phyloP scores from a whole-genome alignment of 2,329 filamentous ascomycete species.

The Reticulascus tulasneorum region DNA sequence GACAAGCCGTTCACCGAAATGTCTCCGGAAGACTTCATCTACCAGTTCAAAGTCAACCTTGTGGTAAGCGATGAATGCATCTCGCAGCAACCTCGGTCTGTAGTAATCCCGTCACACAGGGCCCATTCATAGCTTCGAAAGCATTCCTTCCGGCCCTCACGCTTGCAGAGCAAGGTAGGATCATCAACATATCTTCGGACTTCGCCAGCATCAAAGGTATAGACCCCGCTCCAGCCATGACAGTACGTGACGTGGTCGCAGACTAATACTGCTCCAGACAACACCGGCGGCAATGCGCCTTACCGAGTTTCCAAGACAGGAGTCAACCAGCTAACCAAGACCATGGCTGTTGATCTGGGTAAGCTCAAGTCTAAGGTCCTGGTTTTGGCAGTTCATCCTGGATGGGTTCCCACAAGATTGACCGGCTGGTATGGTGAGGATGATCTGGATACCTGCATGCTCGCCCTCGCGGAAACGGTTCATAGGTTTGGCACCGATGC shows the following conservation, averaged over 20 bases:
- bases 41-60: constrained; percentile 7
- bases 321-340: constrained; percentile 15
- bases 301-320: constrained; percentile 16
- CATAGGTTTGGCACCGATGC: constrained; percentile 3
- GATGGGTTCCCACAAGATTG: constrained; percentile 15
- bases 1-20: constrained; percentile 12
- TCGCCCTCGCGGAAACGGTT: constrained; percentile 6
- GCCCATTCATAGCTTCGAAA: constrained; percentile 12
- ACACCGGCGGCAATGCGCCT: constrained; percentile 10
- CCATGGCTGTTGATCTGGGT: constrained; percentile 11
- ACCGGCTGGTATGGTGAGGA: constrained; percentile 14
- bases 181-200: constrained; percentile 17
- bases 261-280: constrained; percentile 3
- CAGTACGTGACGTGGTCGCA: background rate
- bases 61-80: constrained; percentile 7
- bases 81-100: background rate
- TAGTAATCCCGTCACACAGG: background rate
- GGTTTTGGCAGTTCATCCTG: constrained; percentile 13
- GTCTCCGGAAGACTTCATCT: constrained; percentile 2
- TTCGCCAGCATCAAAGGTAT: constrained; percentile 13
- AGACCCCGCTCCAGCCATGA: background rate
- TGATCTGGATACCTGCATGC: constrained; percentile 16
- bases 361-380: constrained; percentile 2
- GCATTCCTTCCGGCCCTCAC: constrained; percentile 12
- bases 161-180: constrained; percentile 2